phyloP scores from a whole-genome alignment of 176 grass and related monocot genomes.

The Triticum urartu region DNA sequence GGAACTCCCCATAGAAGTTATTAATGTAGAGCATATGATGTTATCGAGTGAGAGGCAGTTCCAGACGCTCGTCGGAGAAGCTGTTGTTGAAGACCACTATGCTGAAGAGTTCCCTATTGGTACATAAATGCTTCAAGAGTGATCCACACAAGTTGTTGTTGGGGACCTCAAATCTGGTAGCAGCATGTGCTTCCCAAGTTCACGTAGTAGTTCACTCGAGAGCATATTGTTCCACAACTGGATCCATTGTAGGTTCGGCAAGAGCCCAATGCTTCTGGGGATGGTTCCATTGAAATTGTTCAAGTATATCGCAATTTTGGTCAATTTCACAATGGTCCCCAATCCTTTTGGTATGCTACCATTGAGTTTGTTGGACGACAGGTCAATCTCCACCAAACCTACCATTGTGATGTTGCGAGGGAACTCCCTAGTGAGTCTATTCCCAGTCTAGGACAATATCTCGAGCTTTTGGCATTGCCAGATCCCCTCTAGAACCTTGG shows the following conservation, averaged over 20 bases:
- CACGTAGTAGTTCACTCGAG: constrained; percentile 32
- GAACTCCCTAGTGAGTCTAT: constrained; percentile 28
- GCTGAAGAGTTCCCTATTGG: constrained; percentile 25
- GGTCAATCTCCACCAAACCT: constrained; percentile 33
- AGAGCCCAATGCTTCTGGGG: constrained; percentile 42
- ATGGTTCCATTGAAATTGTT: constrained; percentile 53
- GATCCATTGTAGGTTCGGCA: constrained; percentile 13
- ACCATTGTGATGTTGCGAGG: background rate
- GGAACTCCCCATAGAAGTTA: background rate
- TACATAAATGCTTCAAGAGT: constrained; percentile 46
- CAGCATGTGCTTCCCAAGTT: constrained; percentile 54
- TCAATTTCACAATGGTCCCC: constrained; percentile 29
- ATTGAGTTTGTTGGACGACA: constrained; percentile 47
- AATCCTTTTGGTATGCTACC: constrained; percentile 40
- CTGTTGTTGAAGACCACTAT: constrained; percentile 53
- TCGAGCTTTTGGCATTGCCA: constrained; percentile 39
- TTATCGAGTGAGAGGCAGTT: constrained; percentile 9
- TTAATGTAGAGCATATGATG: constrained; percentile 51
- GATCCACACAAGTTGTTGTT: constrained; percentile 45
- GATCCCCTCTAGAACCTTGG: constrained; percentile 46
- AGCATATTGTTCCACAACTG: constrained; percentile 47
- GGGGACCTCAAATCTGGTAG: constrained; percentile 39
- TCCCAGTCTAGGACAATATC: background rate
- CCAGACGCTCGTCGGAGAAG: constrained; percentile 27
- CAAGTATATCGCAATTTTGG: constrained; percentile 20